Percentiles rank a stretch among this genome's conserved stretches.
Conservation (phyloP, 306 rosid species). For the Cucurbita moschata region DNA sequence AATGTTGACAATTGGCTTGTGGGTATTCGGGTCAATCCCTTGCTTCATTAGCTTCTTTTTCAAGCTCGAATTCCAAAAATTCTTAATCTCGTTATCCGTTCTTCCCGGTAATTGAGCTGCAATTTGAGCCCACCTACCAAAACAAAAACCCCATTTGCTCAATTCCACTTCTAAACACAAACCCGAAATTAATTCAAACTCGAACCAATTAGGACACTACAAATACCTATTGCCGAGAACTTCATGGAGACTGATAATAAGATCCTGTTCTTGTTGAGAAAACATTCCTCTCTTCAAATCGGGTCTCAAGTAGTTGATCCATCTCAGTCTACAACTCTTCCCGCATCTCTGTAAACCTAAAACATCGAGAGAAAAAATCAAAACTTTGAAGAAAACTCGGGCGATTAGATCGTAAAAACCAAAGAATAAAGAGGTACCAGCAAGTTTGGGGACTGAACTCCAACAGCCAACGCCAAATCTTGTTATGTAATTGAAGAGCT, state of each 20-base stretch:
- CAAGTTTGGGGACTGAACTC: conserved; percentile 92
- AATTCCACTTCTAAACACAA: not conserved
- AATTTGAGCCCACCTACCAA: conserved; percentile 92
- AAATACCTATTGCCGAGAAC: conserved; percentile 72
- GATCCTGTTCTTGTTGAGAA: conserved; percentile 77
- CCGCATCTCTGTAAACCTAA: conserved; percentile 89
- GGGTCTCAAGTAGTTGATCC: conserved; percentile 90
- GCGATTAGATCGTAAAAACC: not conserved
- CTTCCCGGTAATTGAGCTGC: conserved; percentile 96
- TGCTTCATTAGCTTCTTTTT: conserved; percentile 90
- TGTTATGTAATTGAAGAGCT: conserved; percentile 73
- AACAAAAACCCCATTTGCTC: not conserved
- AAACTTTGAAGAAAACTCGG: too few relatives aligned
- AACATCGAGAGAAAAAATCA: too few relatives aligned
- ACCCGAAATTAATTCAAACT: not conserved
- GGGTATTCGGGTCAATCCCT: conserved; percentile 90
- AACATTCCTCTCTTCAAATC: conserved; percentile 93
- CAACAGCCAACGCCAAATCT: conserved; percentile 92
- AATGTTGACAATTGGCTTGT: conserved; percentile 45
- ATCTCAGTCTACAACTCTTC: conserved; percentile 81
- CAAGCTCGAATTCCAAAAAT: conserved; percentile 88
- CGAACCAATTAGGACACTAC: not conserved
- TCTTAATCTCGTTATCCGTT: conserved; percentile 91
- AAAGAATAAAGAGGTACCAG: conserved; percentile 26
- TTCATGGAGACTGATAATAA: conserved; percentile 66